Conservation (phyloP, 768 basidiomycete species). For the Dacryopinax primogenitus region DNA sequence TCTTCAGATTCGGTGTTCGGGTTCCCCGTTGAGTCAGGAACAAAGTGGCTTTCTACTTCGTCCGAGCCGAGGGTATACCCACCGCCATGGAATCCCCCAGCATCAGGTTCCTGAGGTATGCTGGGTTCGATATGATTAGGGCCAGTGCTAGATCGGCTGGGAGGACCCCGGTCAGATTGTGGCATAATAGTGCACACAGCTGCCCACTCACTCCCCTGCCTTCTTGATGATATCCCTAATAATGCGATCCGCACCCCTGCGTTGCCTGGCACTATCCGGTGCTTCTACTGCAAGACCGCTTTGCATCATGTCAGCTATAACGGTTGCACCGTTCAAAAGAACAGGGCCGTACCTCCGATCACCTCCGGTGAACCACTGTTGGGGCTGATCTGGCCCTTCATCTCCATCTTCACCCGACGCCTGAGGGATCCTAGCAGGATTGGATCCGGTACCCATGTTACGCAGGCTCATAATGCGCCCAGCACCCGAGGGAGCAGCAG, state of each 20-base stretch:
- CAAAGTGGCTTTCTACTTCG: slow-evolving; percentile 61
- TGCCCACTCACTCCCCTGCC: slow-evolving; percentile 55
- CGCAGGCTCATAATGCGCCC: slow-evolving; percentile 30
- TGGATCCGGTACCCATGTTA: slow-evolving; percentile 21
- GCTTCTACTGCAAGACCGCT: slow-evolving; percentile 86
- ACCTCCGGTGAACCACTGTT: slow-evolving; percentile 87
- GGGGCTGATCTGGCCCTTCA: slow-evolving; percentile 28
- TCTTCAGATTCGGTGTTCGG: slow-evolving; percentile 25
- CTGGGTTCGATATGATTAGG: slow-evolving; percentile 21
- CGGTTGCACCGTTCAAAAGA: not conserved
- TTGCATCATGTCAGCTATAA: slow-evolving; percentile 5
- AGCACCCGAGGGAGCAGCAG: slow-evolving; percentile 17
- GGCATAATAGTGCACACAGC: not conserved
- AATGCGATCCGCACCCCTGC: slow-evolving; percentile 42
- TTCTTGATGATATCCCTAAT: slow-evolving; percentile 64
- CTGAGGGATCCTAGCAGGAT: slow-evolving; percentile 17
- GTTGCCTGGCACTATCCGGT: slow-evolving; percentile 41
- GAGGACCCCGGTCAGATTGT: slow-evolving; percentile 1
- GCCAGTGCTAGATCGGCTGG: slow-evolving; percentile 13
- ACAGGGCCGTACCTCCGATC: slow-evolving; percentile 56
- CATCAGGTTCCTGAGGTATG: slow-evolving; percentile 28
- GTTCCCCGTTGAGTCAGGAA: slow-evolving; percentile 56
- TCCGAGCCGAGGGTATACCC: slow-evolving; percentile 84
- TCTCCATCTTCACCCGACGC: slow-evolving; percentile 31
- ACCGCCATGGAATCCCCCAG: slow-evolving; percentile 46